Evolutionary conservation across 345 rosid genomes (phyloP), one percentile per base, ranked within the genome.

Genomic region (Camelina neglecta): DNA sequence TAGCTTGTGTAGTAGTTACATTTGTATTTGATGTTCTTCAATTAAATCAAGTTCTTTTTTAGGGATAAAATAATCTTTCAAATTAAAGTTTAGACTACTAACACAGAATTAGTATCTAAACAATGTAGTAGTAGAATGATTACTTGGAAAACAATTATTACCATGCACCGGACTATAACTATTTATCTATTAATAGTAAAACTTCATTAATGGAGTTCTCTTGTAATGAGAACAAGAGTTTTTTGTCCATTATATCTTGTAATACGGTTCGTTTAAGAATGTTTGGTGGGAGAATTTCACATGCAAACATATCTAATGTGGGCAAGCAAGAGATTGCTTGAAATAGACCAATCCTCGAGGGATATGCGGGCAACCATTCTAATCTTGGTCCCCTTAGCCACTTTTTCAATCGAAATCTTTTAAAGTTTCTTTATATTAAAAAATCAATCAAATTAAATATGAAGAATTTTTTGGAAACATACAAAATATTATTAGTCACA

Each of bases 291-390:
- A 49, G 62, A 71, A 39, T 49, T 59, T 59, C 50, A 67, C 69
- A 60, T 71, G 76, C 68, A 57, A 26, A 77, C 45, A 72, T 48
- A 78, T 78, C 81, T 41, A 72, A 65, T 72, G 77, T 78, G 77
- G 81, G 81, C 81, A 72, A 65, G 12, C 65, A 60, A 78, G 63
- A 72, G 48, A 60, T 59, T 78, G 59, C 77, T 67, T 67, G 69
- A 78, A 71, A 51, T 58, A 65, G 73, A 67, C 73, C 73, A 51
- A 78, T 72, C 59, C 18, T 72, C 51, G 50, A 69, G 80, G 8
- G 64, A 68, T 51, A 8, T 77, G 47, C 60, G 76, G 80, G 76
- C 57, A 47, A 77, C 72, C 72, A 60, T 41, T 67, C 50, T 33
- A 47, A 65, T n/a, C 45, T 78, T 78, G 73, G 81, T 65, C 77